Evolutionary conservation across 768 basidiomycete genomes (phyloP).

Genomic region (Hebeloma cylindrosporum): DNA sequence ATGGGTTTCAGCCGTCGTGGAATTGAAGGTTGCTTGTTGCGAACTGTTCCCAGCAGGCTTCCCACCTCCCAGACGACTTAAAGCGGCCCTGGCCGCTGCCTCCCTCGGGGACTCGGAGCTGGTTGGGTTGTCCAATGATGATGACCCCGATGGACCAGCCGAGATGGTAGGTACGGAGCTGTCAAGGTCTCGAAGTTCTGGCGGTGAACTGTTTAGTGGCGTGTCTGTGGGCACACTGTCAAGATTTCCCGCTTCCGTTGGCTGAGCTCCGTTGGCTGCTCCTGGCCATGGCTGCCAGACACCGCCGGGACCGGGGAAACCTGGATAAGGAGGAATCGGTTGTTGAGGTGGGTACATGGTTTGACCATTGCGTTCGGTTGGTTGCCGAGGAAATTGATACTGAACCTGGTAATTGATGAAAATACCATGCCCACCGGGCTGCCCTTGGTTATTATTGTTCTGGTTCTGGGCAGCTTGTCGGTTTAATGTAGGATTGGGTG

Average conservation of each 20-base stretch:
- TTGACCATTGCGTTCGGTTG: conserved; percentile 21
- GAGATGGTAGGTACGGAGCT: conserved; percentile 1
- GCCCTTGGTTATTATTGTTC: conserved; percentile 26
- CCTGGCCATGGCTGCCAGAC: conserved; percentile 68
- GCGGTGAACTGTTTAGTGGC: too few species aligned
- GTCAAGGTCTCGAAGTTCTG: too few species aligned
- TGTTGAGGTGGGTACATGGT: conserved; percentile 28
- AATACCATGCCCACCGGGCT: conserved; percentile 45
- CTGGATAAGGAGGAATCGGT: conserved; percentile 54
- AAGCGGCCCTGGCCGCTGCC: conserved; percentile 68
- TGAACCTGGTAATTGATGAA: conserved; percentile 66
- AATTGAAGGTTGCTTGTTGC: neutral
- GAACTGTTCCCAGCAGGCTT: too few species aligned
- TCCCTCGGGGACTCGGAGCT: conserved; percentile 27
- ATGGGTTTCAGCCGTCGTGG: neutral
- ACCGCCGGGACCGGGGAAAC: conserved; percentile 64
- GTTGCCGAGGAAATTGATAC: conserved; percentile 45
- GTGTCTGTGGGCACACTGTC: neutral
- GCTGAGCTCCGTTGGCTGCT: conserved; percentile 6
- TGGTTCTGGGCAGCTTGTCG: conserved; percentile 18
- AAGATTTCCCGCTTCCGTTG: neutral
- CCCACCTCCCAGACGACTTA: conserved; percentile 43
- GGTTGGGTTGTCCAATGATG: conserved; percentile 8
- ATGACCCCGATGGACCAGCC: conserved; percentile 11
- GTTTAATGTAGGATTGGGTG: conserved; percentile 27